A percentile compares a stretch with the other conserved stretches of the same genome.
These are phyloP conservation scores for Leucocoprinus leucothites DNA, from an alignment of 768 basidiomycete genomes.

Conservation along the genomic window DNA sequence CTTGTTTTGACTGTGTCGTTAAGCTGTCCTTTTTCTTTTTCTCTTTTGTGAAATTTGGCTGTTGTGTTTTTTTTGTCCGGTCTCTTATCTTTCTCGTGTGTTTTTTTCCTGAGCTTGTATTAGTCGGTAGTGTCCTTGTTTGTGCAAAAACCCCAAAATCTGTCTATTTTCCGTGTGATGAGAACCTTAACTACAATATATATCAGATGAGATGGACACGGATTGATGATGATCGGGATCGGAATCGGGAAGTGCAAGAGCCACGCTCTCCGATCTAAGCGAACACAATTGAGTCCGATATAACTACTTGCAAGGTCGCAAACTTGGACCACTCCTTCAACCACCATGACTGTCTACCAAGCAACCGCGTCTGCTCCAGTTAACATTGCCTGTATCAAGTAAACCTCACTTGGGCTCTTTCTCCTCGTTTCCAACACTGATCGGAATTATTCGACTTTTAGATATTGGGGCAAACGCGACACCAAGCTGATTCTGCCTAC, in stretches of 20 bases:
- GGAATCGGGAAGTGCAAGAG: background rate
- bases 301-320: background rate
- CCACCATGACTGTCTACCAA: slow-evolving; percentile 49
- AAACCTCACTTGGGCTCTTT: slow-evolving; percentile 10
- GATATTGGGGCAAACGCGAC: slow-evolving; percentile 99
- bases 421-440: background rate
- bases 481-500: slow-evolving; percentile 94
- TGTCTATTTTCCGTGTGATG: slow-evolving; percentile 10
- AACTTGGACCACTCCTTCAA: background rate
- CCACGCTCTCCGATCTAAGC: slow-evolving; percentile 1
- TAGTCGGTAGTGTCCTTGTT: slow-evolving; percentile 12
- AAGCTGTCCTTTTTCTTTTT: slow-evolving; percentile 14
- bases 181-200: too few relatives aligned
- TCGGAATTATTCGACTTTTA: slow-evolving; percentile 23
- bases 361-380: slow-evolving; percentile 92
- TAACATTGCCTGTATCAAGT: slow-evolving; percentile 99
- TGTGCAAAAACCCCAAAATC: slow-evolving; percentile 11
- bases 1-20: slow-evolving; percentile 14
- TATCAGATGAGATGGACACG: slow-evolving; percentile 1
- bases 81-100: slow-evolving; percentile 17
- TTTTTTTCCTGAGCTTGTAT: slow-evolving; percentile 11
- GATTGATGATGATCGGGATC: background rate
- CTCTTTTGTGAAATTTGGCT: slow-evolving; percentile 14
- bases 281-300: background rate
- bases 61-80: slow-evolving; percentile 6